Evolutionary conservation across 1,284 basidiomycete genomes (phyloP).

Genomic region (Violaceomyces palustris): DNA sequence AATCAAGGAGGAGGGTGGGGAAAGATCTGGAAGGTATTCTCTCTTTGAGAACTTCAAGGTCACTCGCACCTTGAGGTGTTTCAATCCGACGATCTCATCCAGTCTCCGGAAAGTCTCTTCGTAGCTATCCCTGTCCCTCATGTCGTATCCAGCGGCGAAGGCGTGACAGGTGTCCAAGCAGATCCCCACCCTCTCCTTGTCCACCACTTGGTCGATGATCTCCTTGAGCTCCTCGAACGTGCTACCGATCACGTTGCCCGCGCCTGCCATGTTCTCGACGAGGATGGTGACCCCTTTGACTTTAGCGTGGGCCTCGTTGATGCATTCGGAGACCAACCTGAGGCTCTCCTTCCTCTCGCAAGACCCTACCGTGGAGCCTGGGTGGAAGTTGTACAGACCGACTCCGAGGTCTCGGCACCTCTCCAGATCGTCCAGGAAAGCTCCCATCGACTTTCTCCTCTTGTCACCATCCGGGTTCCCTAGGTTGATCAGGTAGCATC

Average conservation of each 20-base stretch:
- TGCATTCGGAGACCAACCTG: slow-evolving; percentile 65
- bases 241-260: slow-evolving; percentile 74
- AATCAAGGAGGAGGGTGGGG: too few relatives aligned
- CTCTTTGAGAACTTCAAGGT: not conserved
- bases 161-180: slow-evolving; percentile 86
- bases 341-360: slow-evolving; percentile 64
- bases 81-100: slow-evolving; percentile 64
- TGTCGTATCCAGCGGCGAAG: slow-evolving; percentile 77
- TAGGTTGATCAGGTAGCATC: slow-evolving; percentile 78
- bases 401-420: slow-evolving; percentile 74
- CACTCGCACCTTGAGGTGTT: slow-evolving; percentile 64
- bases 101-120: slow-evolving; percentile 59
- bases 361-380: slow-evolving; percentile 31
- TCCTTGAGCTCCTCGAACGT: slow-evolving; percentile 65
- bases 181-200: slow-evolving; percentile 71
- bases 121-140: slow-evolving; percentile 60
- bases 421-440: slow-evolving; percentile 77
- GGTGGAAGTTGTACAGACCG: slow-evolving; percentile 79
- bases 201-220: slow-evolving; percentile 67
- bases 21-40: too few relatives aligned
- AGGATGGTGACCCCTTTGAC: slow-evolving; percentile 65
- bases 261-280: slow-evolving; percentile 74
- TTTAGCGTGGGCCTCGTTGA: slow-evolving; percentile 71
- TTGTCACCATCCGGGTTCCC: slow-evolving; percentile 77
- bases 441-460: slow-evolving; percentile 70